Evolutionary conservation across 352 stramenopile species (phyloP), one percentile per base, ranked within the genome.

Genomic region (Phytopythium kandeliae): DNA sequence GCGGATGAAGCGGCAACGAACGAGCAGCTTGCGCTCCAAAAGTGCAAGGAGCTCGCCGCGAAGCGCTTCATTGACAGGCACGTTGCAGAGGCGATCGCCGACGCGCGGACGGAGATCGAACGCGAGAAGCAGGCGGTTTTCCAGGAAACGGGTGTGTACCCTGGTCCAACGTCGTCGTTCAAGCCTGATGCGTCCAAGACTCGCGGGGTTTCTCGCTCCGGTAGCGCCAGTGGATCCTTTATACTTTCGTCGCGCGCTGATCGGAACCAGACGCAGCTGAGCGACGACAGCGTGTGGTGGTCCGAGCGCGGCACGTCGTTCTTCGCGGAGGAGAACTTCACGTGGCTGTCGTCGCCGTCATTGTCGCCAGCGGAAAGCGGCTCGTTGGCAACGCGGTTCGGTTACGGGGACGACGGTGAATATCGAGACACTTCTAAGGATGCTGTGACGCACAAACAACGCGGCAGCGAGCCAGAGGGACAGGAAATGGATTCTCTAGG

Each of bases 41-140:
- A 78, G 24, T 71, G 72, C 49, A 85, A 82, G 47, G 65, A 58
- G 36, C 37, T 71, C 7, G 75, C 67, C 0, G 69, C 74, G 1
- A 86, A 88, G 53, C 63, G 51, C 13, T 92, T 92, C 34, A 67
- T 92, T 28, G 78, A 92, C 41, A 86, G 82, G 53, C 78, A 92
- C 57, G 74, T 92, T 7, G 74, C 78, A 2, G 75, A 87, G 17
- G 58, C 65, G 5, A 74, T 92, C 4, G 51, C 62, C 0, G 78
- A 90, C 28, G 81, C 78, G 19, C 65, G 62, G n/a, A 55, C 84
- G 25, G 65, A 65, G 26, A 88, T 92, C 33, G 81, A 92, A 45
- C 64, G 74, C 21, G 78, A 89, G 60, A 87, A 84, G 35, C 74
- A 81, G 35, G 57, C 58, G 0, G 71, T 91, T 22, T 79, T 79